Evolutionary conservation across 192 early-diverging fungal genomes (phyloP).

Genomic region (Backusella macrospora): DNA sequence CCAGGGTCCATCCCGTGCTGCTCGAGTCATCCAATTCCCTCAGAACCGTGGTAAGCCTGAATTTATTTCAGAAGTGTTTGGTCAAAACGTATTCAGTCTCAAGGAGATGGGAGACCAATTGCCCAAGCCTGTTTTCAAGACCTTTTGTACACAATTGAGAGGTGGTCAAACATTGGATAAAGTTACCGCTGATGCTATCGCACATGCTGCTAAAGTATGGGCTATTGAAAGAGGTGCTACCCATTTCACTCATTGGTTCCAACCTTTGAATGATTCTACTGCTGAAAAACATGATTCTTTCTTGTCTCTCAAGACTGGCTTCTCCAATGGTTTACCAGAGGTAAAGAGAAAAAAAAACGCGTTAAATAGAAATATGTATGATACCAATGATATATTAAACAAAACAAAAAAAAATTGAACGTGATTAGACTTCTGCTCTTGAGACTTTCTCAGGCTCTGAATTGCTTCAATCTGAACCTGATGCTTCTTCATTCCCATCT

Average conservation of each 20-base stretch:
- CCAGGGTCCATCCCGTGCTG: slow-evolving; percentile 60
- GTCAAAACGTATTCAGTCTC: slow-evolving; percentile 92
- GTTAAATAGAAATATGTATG: no score
- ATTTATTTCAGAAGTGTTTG: slow-evolving; percentile 91
- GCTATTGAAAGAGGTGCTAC: slow-evolving; percentile 96
- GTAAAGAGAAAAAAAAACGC: slow-evolving; percentile 34
- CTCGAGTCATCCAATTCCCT: slow-evolving; percentile 82
- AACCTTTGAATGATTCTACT: slow-evolving; percentile 97
- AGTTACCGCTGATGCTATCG: slow-evolving; percentile 95
- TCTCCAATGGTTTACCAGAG: slow-evolving; percentile 86
- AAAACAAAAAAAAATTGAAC: slow-evolving; percentile 17
- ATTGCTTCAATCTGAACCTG: slow-evolving; percentile 98
- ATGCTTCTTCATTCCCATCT: slow-evolving; percentile 99
- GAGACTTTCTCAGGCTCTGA: slow-evolving; percentile 98
- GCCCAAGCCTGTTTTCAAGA: slow-evolving; percentile 94
- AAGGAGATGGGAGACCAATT: slow-evolving; percentile 87
- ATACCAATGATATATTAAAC: not conserved
- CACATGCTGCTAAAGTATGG: slow-evolving; percentile 98
- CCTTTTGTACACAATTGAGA: slow-evolving; percentile 92
- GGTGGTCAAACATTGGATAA: slow-evolving; percentile 89
- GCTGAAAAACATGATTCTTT: slow-evolving; percentile 99
- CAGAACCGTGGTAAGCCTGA: slow-evolving; percentile 65
- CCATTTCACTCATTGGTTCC: slow-evolving; percentile 99
- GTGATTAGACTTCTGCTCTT: slow-evolving; percentile 62
- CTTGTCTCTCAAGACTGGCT: slow-evolving; percentile 84